Evolutionary conservation across 768 basidiomycete genomes (phyloP).

Genomic region (Termitomyces sp.): DNA sequence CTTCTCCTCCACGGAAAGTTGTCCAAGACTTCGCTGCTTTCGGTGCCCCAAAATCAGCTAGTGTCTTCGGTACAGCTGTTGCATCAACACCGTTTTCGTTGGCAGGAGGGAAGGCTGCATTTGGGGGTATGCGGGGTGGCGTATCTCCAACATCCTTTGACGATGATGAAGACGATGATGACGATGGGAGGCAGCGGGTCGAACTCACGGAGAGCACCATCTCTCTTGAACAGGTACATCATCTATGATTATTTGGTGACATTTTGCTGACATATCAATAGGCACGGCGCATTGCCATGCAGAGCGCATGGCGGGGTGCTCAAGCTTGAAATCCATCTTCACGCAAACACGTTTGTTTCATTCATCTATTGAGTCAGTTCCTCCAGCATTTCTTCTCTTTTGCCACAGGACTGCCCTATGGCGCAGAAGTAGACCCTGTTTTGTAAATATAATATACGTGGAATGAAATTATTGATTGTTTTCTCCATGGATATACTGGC

Average conservation of each 20-base stretch:
- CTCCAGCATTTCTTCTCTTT: slow-evolving; percentile 1
- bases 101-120: slow-evolving; percentile 77
- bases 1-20: slow-evolving; percentile 83
- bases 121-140: slow-evolving; percentile 65
- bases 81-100: slow-evolving; percentile 75
- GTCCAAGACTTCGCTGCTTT: slow-evolving; percentile 87
- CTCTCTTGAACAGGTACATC: slow-evolving; percentile 82
- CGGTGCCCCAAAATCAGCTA: slow-evolving; percentile 65
- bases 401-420: not conserved
- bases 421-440: slow-evolving; percentile 12
- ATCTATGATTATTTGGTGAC: not conserved
- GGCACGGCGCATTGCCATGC: slow-evolving; percentile 84
- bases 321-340: slow-evolving; percentile 35
- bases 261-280: slow-evolving; percentile 19
- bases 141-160: slow-evolving; percentile 32
- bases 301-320: slow-evolving; percentile 81
- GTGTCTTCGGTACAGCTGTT: slow-evolving; percentile 83
- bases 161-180: slow-evolving; percentile 73
- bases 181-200: slow-evolving; percentile 62
- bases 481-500: not conserved
- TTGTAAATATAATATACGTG: slow-evolving; percentile 12
- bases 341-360: not conserved
- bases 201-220: slow-evolving; percentile 82
- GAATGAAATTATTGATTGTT: slow-evolving; percentile 6
- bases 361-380: slow-evolving; percentile 13